Evolutionary conservation across 2,329 filamentous ascomycete genomes (phyloP), one percentile per base, ranked within the genome.

Genomic region (Colletotrichum liriopes): DNA sequence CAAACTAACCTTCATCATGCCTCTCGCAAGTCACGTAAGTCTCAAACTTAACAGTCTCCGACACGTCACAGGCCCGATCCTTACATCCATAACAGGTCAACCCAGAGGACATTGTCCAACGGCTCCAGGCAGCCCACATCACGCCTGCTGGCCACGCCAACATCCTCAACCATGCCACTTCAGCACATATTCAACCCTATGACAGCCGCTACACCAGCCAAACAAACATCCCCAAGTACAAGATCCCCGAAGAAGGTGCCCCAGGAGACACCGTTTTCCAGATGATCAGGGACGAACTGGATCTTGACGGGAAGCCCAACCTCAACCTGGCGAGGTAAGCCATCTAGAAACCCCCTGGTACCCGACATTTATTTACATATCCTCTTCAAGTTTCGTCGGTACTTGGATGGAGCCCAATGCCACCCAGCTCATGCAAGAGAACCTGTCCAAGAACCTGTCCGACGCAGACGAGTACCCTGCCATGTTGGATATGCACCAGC

Each of bases 391-490:
- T 75, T 94, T 94, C 72, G 92, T 94, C 1, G 89, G 89, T 47
- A 94, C 92, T 1, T 93, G 92, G 77, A 91, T 93, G 89, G 92
- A 94, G 77, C 85, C 86, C 14, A 88, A 92, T 75, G 92, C 90
- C 7, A 86, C 89, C 69, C 83, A 88, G 67, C 85, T 94, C 54
- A 91, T 94, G 86, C 82, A 88, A 26, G 91, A 93, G 75, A 93
- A 93, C 71, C 80, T 93, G 52, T 86, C 87, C 71, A 94, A 94
- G 82, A 94, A 94, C 76, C 85, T 94, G 80, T 88, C 90, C n/a
- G 92, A 94, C 78, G 90, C 90, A 2, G 92, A 92, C 76, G 88
- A 91, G 78, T 91, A 91, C 75, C 89, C 89, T 2, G 88, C 88
- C 35, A 86, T 86, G 78, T 78, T 85, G 76, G 81, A 85, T 29